Base-by-base conservation (phyloP, 495 filamentous ascomycete species). In the Hypoxylon rickii region DNA sequence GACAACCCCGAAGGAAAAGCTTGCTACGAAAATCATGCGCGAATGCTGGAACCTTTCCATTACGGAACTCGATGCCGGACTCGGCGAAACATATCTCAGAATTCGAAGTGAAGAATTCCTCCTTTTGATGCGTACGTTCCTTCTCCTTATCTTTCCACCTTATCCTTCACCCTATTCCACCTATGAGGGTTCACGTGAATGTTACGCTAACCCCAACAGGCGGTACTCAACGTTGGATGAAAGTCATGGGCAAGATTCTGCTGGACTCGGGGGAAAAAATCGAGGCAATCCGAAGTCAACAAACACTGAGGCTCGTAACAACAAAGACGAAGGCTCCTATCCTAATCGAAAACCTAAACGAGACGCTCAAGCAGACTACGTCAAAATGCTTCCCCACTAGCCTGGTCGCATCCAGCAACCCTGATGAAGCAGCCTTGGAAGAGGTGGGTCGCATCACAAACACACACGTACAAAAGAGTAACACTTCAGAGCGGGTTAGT, bases 381-480 rank as follows among this genome's bases (percentile, higher is more conserved):
- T 17, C 26, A 0, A 48, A 21, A 43, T 15, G 39, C 16, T 44
- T 61, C 33, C 19, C 47, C 21, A 3, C 61, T 1, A 17, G 47
- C 17, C 44, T 70, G 1, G 17, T 73, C 24, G 46, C 63, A 3
- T 24, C 58, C 1, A 22, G 64, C 10, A 37, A 54, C 15, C 33
- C 72, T 7, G 40, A 55, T 7, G 51, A 61, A 17, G 53, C 48
- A 3, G 31, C 70, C 1, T 55, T 80, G 2, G 61, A 73, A 29
- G 72, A 78, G 46, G 45, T 79, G 13, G 73, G 67, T 4, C 69
- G 64, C 6, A 55, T 80, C 16, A 79, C 76, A 10, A 76, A 77
- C 49, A 67, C 72, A 3, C 29, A 74, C 16, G 59, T 78, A n/a
- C 58, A 58, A 18, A 41, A 49, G 8, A 64, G 61, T 21, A 18